Percentiles rank a stretch among this genome's conserved stretches.
Evolutionary conservation across 2,329 filamentous ascomycete genomes (phyloP).

Genomic region (Botrytis fragariae): DNA sequence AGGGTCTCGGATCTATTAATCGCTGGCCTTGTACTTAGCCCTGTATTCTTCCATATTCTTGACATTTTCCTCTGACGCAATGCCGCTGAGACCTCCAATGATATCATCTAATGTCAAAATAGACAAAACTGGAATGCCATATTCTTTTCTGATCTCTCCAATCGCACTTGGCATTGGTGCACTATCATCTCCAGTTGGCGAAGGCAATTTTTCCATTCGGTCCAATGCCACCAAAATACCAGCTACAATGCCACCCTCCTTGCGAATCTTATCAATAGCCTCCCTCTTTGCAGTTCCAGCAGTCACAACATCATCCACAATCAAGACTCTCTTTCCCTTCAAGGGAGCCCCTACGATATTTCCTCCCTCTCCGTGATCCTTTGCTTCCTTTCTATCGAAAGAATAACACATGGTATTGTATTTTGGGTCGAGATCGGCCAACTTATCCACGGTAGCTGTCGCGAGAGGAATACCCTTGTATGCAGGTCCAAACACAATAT

Average conservation of each 20-base stretch:
- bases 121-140: conserved; percentile 76
- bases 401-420: conserved; percentile 75
- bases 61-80: conserved; percentile 61
- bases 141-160: conserved; percentile 79
- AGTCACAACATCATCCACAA: conserved; percentile 96
- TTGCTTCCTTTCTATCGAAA: conserved; percentile 95
- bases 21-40: conserved; percentile 59
- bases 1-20: conserved; percentile 38
- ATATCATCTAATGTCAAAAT: conserved; percentile 86
- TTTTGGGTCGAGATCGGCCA: conserved; percentile 66
- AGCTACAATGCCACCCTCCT: conserved; percentile 78
- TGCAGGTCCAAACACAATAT: conserved; percentile 88
- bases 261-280: conserved; percentile 83
- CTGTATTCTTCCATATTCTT: conserved; percentile 72
- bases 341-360: conserved; percentile 85
- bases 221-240: conserved; percentile 89
- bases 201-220: conserved; percentile 76
- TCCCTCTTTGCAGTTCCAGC: conserved; percentile 93
- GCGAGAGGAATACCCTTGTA: conserved; percentile 98
- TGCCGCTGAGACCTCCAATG: conserved; percentile 62
- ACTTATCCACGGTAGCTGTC: conserved; percentile 70
- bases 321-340: conserved; percentile 79
- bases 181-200: conserved; percentile 49
- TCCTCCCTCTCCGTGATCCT: conserved; percentile 93
- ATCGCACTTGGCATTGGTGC: conserved; percentile 75